Percentiles rank a stretch among this genome's conserved stretches.
Conservation (phyloP, 139 green algal genomes). For the Volvox africanus region DNA sequence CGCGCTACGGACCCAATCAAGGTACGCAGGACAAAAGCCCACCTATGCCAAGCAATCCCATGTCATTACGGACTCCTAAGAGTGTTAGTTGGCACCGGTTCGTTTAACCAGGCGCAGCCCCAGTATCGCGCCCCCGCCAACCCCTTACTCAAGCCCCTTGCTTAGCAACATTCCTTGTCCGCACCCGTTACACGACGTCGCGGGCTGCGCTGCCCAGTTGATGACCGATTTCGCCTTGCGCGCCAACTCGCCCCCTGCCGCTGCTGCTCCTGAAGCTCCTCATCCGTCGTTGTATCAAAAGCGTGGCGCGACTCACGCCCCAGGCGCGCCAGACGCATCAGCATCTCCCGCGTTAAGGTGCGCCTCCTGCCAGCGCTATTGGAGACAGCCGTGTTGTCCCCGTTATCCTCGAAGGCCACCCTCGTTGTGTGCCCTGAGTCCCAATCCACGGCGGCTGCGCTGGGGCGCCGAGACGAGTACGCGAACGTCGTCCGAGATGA, state of each 20-base stretch:
- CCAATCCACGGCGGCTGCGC: neutral
- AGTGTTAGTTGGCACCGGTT: no score
- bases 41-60: no score
- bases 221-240: neutral
- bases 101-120: neutral
- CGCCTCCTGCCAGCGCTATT: neutral
- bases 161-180: no score
- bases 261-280: constrained; percentile 39
- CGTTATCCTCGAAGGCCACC: neutral
- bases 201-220: neutral
- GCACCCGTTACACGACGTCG: neutral
- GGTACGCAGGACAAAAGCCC: no score
- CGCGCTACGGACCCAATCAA: no score
- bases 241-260: neutral
- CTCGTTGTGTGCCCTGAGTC: neutral
- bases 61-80: no score
- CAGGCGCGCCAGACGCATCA: constrained; percentile 28
- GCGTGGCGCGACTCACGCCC: neutral
- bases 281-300: constrained; percentile 40
- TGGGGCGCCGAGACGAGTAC: neutral
- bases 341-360: constrained; percentile 32
- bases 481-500: neutral
- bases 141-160: no score
- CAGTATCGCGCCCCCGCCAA: neutral
- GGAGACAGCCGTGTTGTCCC: neutral